These are phyloP conservation scores for Phaeolepiota aurea DNA, from an alignment of 768 basidiomycete species.

Conservation along the genomic window DNA sequence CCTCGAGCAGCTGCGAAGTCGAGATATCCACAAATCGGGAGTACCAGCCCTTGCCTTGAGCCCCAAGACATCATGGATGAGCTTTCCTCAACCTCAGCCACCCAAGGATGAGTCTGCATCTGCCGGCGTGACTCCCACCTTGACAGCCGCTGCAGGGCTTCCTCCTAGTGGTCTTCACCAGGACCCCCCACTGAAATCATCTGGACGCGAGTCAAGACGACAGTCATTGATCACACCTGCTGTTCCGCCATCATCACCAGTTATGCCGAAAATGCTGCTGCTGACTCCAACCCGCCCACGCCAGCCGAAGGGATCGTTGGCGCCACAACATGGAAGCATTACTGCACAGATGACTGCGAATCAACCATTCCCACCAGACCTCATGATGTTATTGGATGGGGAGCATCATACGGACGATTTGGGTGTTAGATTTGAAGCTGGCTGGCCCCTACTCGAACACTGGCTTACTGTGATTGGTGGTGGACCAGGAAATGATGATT, in stretches of 20 bases:
- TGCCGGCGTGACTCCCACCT: slow-evolving; percentile 6
- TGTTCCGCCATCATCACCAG: slow-evolving; percentile 32
- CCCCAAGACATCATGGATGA: slow-evolving; percentile 38
- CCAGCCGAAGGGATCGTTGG: slow-evolving; percentile 51
- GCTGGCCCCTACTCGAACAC: slow-evolving; percentile 74
- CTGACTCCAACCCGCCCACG: slow-evolving; percentile 34
- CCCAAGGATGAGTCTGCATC: slow-evolving; percentile 8
- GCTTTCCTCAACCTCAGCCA: slow-evolving; percentile 17
- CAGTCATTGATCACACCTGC: slow-evolving; percentile 28
- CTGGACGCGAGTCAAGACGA: slow-evolving; percentile 24
- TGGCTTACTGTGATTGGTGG: slow-evolving; percentile 60
- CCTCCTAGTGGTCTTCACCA: too few relatives aligned
- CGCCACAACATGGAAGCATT: slow-evolving; percentile 18
- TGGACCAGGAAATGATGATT: slow-evolving; percentile 55
- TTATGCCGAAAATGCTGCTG: slow-evolving; percentile 23
- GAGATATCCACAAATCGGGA: slow-evolving; percentile 42
- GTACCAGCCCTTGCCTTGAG: slow-evolving; percentile 16
- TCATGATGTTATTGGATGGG: slow-evolving; percentile 68
- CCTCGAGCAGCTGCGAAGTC: slow-evolving; percentile 53
- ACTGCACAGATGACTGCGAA: slow-evolving; percentile 12
- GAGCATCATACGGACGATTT: slow-evolving; percentile 91
- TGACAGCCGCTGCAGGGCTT: slow-evolving; percentile 5
- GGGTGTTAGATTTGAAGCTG: slow-evolving; percentile 71
- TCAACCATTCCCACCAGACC: slow-evolving; percentile 36
- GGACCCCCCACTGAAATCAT: slow-evolving; percentile 8